phyloP scores from a whole-genome alignment of 2,329 filamentous ascomycete genomes.

The Talaromyces atroroseus region DNA sequence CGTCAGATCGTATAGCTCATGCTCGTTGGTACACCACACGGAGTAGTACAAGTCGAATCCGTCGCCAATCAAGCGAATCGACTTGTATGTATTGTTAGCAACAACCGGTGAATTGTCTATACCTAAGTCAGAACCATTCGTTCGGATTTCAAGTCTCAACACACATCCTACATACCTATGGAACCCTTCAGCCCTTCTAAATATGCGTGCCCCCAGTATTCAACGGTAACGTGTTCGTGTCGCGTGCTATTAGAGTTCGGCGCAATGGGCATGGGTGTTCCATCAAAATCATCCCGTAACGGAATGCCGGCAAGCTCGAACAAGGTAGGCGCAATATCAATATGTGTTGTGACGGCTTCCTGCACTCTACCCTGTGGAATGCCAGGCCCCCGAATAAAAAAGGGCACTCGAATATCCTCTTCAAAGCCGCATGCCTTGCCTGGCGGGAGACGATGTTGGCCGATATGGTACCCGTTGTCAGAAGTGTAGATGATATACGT shows the following conservation, averaged over 20 bases:
- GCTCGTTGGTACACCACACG: constrained; percentile 38
- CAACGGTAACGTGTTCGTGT: constrained; percentile 54
- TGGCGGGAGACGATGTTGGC: constrained; percentile 54
- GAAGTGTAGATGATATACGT: constrained; percentile 59
- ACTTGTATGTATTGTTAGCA: constrained; percentile 38
- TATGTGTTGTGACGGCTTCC: constrained; percentile 54
- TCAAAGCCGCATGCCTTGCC: constrained; percentile 57
- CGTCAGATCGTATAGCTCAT: constrained; percentile 36
- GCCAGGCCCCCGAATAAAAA: constrained; percentile 56
- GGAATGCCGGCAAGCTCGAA: constrained; percentile 41
- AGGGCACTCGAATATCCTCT: constrained; percentile 55
- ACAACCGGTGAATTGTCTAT: constrained; percentile 17
- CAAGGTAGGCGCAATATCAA: constrained; percentile 59
- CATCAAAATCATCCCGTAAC: constrained; percentile 51
- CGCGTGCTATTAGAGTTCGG: constrained; percentile 21
- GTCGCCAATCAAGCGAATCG: constrained; percentile 29
- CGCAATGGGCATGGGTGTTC: constrained; percentile 44
- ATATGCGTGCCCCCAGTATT: constrained; percentile 48
- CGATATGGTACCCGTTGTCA: constrained; percentile 57
- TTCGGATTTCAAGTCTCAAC: not conserved
- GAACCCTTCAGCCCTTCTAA: constrained; percentile 26
- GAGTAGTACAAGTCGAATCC: constrained; percentile 37
- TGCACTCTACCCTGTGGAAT: constrained; percentile 40
- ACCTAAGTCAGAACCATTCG: constrained; percentile 3
- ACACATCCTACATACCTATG: constrained; percentile 20